These are phyloP conservation scores for Sugiyamaella castrensis DNA, from an alignment of 1,139 yeast genomes.

Conservation along the genomic window DNA sequence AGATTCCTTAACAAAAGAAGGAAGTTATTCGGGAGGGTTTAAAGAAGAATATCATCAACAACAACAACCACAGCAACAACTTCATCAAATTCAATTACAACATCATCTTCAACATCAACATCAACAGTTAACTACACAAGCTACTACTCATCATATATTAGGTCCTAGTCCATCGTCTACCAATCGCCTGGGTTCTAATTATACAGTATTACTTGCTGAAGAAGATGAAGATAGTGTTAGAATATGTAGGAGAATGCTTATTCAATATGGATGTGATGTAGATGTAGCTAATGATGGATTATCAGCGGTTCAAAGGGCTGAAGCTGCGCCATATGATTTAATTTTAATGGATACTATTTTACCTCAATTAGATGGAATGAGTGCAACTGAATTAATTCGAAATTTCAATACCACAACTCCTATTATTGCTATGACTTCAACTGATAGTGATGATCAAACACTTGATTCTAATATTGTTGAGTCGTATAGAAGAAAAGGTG, in stretches of 20 bases:
- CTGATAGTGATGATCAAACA: slow-evolving; percentile 11
- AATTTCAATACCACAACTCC: slow-evolving; percentile 82
- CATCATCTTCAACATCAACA: slow-evolving; percentile 5
- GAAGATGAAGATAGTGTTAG: slow-evolving; percentile 77
- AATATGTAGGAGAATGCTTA: slow-evolving; percentile 55
- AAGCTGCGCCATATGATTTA: slow-evolving; percentile 56
- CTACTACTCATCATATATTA: background rate
- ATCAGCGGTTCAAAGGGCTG: slow-evolving; percentile 79
- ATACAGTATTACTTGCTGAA: slow-evolving; percentile 66
- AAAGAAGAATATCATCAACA: background rate
- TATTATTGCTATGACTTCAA: slow-evolving; percentile 88
- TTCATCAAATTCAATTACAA: background rate
- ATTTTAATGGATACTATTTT: slow-evolving; percentile 91
- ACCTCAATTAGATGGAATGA: slow-evolving; percentile 94
- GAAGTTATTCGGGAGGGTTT: background rate
- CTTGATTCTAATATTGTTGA: slow-evolving; percentile 17
- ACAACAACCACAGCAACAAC: background rate
- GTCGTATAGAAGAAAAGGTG: slow-evolving; percentile 73
- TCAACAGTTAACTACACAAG: slow-evolving; percentile 2
- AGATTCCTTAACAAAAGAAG: slow-evolving; percentile 6
- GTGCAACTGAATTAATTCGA: slow-evolving; percentile 83
- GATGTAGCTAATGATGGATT: slow-evolving; percentile 92
- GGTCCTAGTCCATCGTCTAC: background rate
- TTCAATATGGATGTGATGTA: slow-evolving; percentile 87
- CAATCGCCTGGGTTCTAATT: slow-evolving; percentile 4